Evolutionary conservation across 164 flowering plant genomes (phyloP).

Genomic region (Annona cherimola): DNA sequence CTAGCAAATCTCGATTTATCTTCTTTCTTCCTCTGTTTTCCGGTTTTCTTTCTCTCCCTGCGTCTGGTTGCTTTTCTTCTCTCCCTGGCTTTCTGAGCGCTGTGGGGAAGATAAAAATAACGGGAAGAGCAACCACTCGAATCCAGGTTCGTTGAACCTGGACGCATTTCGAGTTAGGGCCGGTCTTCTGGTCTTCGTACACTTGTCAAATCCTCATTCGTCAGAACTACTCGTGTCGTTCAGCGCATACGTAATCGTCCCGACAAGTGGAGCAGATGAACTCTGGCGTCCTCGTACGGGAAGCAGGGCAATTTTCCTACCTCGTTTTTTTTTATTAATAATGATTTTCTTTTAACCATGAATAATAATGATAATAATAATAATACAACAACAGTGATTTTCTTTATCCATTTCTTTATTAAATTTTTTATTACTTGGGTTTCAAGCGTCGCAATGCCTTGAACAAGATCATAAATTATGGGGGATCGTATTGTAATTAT

Average conservation of each 20-base stretch:
- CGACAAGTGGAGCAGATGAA: background rate
- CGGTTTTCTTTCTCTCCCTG: background rate
- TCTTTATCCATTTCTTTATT: no score
- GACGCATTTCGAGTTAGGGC: constrained; percentile 32
- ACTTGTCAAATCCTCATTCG: constrained; percentile 28
- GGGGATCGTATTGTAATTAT: no score
- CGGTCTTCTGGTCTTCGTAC: background rate
- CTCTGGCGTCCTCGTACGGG: no score
- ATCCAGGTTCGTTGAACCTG: constrained; percentile 73
- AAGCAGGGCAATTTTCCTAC: no score
- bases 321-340: no score
- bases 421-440: no score
- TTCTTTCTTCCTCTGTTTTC: background rate
- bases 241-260: constrained; percentile 2
- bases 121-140: background rate
- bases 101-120: background rate
- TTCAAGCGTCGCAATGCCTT: no score
- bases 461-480: no score
- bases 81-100: background rate
- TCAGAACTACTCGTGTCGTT: background rate
- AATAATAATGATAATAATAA: no score
- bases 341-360: no score
- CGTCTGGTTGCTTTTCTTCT: background rate
- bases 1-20: background rate
- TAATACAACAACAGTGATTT: no score